These are phyloP conservation scores for Cercis canadensis DNA, from an alignment of 306 rosid genomes.

Conservation along the genomic window DNA sequence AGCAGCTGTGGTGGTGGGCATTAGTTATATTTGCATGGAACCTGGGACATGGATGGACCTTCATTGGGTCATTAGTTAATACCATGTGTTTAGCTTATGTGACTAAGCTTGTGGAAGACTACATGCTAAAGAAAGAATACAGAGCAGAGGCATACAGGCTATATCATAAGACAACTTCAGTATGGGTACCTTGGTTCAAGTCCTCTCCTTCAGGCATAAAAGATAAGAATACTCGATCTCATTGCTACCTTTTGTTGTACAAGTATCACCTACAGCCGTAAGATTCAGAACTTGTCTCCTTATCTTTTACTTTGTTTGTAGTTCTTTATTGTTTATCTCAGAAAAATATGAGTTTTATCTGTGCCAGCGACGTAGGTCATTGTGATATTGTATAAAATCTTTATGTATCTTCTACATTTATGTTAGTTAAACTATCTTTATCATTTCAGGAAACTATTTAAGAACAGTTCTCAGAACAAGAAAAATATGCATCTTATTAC, in stretches of 20 bases:
- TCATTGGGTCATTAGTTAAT: conserved; percentile 66
- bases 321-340: conserved; percentile 36
- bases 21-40: conserved; percentile 71
- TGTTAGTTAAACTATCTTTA: not conserved
- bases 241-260: conserved; percentile 13
- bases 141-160: conserved; percentile 72
- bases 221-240: conserved; percentile 56
- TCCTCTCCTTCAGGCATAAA: conserved; percentile 49
- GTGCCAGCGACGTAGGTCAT: not conserved
- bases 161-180: conserved; percentile 87
- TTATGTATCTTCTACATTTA: conserved; percentile 1
- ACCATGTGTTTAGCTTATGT: conserved; percentile 82
- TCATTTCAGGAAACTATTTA: no score
- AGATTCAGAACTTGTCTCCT: conserved; percentile 2
- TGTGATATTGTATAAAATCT: conserved; percentile 37
- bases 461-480: not conserved
- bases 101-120: conserved; percentile 78
- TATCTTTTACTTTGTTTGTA: conserved; percentile 10
- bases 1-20: conserved; percentile 99
- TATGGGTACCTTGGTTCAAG: conserved; percentile 84
- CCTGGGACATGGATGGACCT: conserved; percentile 74
- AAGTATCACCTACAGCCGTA: conserved; percentile 17
- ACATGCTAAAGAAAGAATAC: conserved; percentile 71
- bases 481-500: not conserved
- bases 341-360: conserved; percentile 31